phyloP scores from a whole-genome alignment of 2,329 filamentous ascomycete genomes.

The Anisogramma anomala region DNA sequence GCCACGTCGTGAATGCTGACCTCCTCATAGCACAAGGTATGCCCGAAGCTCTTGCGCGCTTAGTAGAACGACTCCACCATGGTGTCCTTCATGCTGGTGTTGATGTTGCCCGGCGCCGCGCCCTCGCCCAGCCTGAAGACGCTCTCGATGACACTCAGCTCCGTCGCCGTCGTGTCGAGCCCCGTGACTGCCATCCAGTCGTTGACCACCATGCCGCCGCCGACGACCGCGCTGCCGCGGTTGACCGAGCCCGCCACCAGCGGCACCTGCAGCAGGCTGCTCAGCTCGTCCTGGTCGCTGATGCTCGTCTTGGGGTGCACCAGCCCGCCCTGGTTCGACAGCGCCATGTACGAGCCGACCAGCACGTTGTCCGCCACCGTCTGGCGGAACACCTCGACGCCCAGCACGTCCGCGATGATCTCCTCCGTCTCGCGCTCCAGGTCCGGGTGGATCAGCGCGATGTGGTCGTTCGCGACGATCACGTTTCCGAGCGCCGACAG shows the following conservation, averaged over 20 bases:
- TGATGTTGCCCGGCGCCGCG: constrained; percentile 64
- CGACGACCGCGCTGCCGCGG: constrained; percentile 86
- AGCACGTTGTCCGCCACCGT: constrained; percentile 96
- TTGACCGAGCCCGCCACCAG: constrained; percentile 92
- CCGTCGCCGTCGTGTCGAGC: constrained; percentile 90
- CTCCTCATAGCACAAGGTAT: neutral
- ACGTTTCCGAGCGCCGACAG: constrained; percentile 93
- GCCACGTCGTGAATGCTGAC: neutral
- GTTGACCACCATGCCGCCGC: constrained; percentile 92
- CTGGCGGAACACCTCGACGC: constrained; percentile 83
- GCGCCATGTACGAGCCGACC: constrained; percentile 89
- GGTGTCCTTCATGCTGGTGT: constrained; percentile 83
- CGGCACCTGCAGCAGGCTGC: constrained; percentile 84
- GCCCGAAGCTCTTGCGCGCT: constrained; percentile 18
- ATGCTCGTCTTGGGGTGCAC: constrained; percentile 96
- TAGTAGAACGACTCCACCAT: constrained; percentile 99
- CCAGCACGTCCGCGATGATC: constrained; percentile 89
- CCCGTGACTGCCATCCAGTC: constrained; percentile 96
- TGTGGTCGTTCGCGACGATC: constrained; percentile 92
- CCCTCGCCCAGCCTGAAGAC: constrained; percentile 93
- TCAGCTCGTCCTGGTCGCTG: constrained; percentile 96
- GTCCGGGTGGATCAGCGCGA: constrained; percentile 91
- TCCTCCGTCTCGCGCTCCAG: constrained; percentile 97
- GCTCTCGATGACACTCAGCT: constrained; percentile 90
- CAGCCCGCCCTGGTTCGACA: constrained; percentile 91